Conservation (phyloP, 345 rosid species). For the Raphanus sativus region DNA sequence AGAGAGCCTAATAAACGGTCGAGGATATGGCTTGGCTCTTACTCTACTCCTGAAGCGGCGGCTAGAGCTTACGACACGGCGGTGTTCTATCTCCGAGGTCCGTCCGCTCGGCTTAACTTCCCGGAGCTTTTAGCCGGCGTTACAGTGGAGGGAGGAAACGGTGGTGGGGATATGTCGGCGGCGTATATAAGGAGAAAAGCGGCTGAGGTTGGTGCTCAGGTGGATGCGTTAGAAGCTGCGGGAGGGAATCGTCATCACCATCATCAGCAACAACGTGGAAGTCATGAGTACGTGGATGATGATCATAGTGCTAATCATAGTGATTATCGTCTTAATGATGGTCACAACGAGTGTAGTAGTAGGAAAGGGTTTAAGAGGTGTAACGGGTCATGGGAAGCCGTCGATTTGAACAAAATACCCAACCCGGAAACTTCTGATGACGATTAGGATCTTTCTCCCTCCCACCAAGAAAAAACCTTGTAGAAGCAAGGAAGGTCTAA, state of each 20-base stretch:
- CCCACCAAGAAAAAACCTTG: background rate
- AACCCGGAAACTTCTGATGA: conserved; percentile 86
- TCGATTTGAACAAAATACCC: conserved; percentile 88
- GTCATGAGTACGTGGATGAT: conserved; percentile 33
- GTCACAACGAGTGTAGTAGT: conserved; percentile 20
- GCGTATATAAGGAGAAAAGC: conserved; percentile 92
- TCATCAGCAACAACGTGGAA: conserved; percentile 12
- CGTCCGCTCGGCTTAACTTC: conserved; percentile 89
- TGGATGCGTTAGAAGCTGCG: conserved; percentile 78
- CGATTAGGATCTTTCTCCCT: conserved; percentile 25
- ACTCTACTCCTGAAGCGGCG: conserved; percentile 93
- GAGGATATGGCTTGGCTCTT: conserved; percentile 97
- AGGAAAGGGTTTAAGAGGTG: conserved; percentile 45
- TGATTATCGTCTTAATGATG: conserved; percentile 21
- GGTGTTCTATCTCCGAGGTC: conserved; percentile 83
- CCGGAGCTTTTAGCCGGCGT: conserved; percentile 74
- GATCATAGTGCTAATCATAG: conserved; percentile 4
- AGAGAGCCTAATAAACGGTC: conserved; percentile 96
- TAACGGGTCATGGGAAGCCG: conserved; percentile 55
- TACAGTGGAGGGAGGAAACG: conserved; percentile 26
- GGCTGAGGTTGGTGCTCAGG: conserved; percentile 88
- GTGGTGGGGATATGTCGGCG: conserved; percentile 71
- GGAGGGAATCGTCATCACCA: conserved; percentile 34
- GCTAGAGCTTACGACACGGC: conserved; percentile 98
- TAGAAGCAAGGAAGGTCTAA: background rate